A percentile compares a stretch with the other conserved stretches of the same genome.
These are phyloP conservation scores for Pisolithus orientalis DNA, from an alignment of 768 basidiomycete genomes.

Conservation along the genomic window DNA sequence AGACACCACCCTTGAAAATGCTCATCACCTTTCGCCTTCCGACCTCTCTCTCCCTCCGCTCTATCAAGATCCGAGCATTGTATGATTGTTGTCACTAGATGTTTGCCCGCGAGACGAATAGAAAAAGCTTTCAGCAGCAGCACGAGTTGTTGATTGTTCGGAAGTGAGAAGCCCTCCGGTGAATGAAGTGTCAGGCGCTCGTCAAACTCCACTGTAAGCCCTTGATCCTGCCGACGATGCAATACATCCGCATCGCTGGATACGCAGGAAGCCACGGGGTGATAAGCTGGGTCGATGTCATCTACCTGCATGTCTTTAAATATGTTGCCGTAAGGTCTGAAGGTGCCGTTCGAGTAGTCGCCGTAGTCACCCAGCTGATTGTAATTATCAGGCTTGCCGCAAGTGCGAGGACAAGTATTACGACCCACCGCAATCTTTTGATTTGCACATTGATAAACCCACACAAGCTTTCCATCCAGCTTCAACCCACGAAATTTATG, in stretches of 20 bases:
- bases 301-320: no score
- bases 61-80: not conserved
- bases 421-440: not conserved
- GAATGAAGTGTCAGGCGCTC: not conserved
- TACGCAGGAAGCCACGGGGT: no score
- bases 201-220: not conserved
- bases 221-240: no score
- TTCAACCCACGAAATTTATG: not conserved
- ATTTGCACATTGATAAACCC: not conserved
- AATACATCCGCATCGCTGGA: not conserved
- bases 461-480: not conserved
- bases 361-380: not conserved
- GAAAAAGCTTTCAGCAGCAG: not conserved
- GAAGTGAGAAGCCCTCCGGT: not conserved
- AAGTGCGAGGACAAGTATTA: not conserved
- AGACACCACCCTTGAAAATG: not conserved
- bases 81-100: not conserved
- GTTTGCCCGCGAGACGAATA: not conserved
- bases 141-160: not conserved
- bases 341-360: not conserved
- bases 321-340: not conserved
- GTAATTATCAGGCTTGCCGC: not conserved
- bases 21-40: not conserved
- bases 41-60: not conserved
- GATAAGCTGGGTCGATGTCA: no score